Evolutionary conservation across 2,329 filamentous ascomycete species (phyloP).

Genomic region (Talaromyces sp.): DNA sequence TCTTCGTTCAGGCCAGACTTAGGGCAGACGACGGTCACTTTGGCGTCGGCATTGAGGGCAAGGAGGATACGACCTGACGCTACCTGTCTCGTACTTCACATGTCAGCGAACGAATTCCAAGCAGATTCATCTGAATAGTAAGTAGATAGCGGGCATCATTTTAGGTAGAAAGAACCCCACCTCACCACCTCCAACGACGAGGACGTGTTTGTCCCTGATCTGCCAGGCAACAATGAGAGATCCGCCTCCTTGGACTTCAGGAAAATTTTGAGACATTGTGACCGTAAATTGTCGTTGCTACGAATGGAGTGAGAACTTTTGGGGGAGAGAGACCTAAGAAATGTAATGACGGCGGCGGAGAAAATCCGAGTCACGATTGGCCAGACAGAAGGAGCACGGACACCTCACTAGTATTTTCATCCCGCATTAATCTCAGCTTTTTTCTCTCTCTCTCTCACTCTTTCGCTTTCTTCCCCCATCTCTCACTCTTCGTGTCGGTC

Average conservation of each 20-base stretch:
- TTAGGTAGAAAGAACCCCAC: conserved; percentile 48
- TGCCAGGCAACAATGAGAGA: conserved; percentile 97
- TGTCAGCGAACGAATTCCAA: conserved; percentile 25
- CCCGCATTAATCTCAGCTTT: conserved; percentile 4
- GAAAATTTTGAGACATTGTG: conserved; percentile 57
- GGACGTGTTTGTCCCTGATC: conserved; percentile 77
- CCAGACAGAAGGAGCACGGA: conserved; percentile 11
- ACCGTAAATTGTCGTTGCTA: background rate
- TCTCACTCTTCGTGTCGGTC: conserved; percentile 9
- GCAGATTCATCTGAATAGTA: too few relatives aligned
- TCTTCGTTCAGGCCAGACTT: conserved; percentile 77
- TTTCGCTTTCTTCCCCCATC: conserved; percentile 8
- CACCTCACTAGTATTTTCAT: background rate
- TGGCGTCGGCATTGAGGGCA: conserved; percentile 90
- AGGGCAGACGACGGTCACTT: conserved; percentile 81
- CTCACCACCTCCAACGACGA: conserved; percentile 95
- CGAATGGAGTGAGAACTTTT: background rate
- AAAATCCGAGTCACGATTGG: background rate
- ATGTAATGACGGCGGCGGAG: background rate
- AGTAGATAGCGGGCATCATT: background rate
- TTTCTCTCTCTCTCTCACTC: conserved; percentile 21
- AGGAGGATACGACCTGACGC: conserved; percentile 91
- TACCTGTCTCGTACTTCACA: conserved; percentile 60
- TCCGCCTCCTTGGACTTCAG: conserved; percentile 80
- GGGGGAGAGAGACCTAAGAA: background rate